Conservation (phyloP, 2,329 filamentous ascomycete species). For the Huntiella savannae region DNA sequence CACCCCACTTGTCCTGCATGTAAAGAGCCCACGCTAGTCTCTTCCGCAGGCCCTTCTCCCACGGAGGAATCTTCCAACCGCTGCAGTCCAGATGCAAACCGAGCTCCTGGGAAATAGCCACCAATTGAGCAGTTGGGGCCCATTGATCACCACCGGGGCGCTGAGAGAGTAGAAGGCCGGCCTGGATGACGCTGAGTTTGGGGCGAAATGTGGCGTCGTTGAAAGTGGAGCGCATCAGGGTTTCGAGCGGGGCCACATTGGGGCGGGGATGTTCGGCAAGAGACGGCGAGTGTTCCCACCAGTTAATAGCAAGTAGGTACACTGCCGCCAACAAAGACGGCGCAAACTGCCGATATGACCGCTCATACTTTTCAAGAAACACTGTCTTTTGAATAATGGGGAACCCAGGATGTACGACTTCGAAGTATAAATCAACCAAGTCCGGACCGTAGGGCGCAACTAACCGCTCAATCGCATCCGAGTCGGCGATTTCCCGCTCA, state of each 20-base stretch:
- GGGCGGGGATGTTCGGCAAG: conserved; percentile 46
- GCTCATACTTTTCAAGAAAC: conserved; percentile 60
- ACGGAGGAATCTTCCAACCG: conserved; percentile 68
- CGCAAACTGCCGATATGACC: conserved; percentile 53
- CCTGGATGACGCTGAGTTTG: conserved; percentile 65
- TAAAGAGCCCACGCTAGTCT: conserved; percentile 79
- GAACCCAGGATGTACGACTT: conserved; percentile 60
- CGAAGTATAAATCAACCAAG: conserved; percentile 66
- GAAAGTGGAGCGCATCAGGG: conserved; percentile 52
- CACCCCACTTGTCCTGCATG: conserved; percentile 87
- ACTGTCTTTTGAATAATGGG: conserved; percentile 68
- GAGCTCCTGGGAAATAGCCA: conserved; percentile 72
- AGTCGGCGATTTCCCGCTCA: conserved; percentile 48
- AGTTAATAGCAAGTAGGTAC: conserved; percentile 72
- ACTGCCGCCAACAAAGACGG: conserved; percentile 61
- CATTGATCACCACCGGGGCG: conserved; percentile 62
- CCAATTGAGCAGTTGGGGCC: conserved; percentile 69
- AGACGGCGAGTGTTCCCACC: conserved; percentile 60
- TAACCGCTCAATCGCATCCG: conserved; percentile 54
- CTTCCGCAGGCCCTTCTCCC: conserved; percentile 73
- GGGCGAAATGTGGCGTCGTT: conserved; percentile 62
- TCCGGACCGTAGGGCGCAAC: conserved; percentile 60
- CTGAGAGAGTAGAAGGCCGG: conserved; percentile 55
- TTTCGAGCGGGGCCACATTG: conserved; percentile 54
- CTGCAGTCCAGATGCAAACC: conserved; percentile 78